A percentile compares a stretch with the other conserved stretches of the same genome.
Evolutionary conservation across 495 filamentous ascomycete species (phyloP).

Genomic region (Aspergillus olivimuriae): DNA sequence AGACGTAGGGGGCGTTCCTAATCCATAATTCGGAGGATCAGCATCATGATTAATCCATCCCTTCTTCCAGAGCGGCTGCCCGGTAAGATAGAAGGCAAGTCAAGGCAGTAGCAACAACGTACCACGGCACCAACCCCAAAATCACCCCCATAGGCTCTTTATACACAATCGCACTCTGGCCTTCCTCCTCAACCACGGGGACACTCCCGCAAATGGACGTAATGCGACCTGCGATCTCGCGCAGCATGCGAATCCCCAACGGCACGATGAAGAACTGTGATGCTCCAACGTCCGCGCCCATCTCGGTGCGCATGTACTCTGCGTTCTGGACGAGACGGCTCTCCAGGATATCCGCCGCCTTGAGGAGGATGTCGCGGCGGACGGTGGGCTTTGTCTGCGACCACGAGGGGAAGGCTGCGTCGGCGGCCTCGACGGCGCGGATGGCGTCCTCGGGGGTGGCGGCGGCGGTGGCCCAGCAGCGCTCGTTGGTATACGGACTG

Average conservation of each 20-base stretch:
- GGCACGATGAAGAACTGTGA: constrained; percentile 54
- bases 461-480: constrained; percentile 55
- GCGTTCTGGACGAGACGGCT: constrained; percentile 51
- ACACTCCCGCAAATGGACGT: constrained; percentile 54
- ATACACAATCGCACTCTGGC: constrained; percentile 57
- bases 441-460: constrained; percentile 57
- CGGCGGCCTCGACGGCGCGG: constrained; percentile 58
- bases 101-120: constrained; percentile 12
- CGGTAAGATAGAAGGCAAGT: not conserved
- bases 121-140: constrained; percentile 80
- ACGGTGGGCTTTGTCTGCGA: constrained; percentile 51
- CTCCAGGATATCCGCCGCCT: constrained; percentile 64
- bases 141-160: constrained; percentile 80
- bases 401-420: constrained; percentile 68
- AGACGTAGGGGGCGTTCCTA: constrained; percentile 62
- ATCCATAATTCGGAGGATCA: too few species aligned
- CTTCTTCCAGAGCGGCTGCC: too few species aligned
- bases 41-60: not conserved
- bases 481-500: constrained; percentile 58
- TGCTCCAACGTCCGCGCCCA: constrained; percentile 48
- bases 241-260: constrained; percentile 50
- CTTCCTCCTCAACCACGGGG: constrained; percentile 50
- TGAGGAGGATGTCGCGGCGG: constrained; percentile 69
- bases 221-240: constrained; percentile 68
- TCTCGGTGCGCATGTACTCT: constrained; percentile 64